These are phyloP conservation scores for Rubroboletus pulcherrimus DNA, from an alignment of 768 basidiomycete genomes.

Conservation along the genomic window DNA sequence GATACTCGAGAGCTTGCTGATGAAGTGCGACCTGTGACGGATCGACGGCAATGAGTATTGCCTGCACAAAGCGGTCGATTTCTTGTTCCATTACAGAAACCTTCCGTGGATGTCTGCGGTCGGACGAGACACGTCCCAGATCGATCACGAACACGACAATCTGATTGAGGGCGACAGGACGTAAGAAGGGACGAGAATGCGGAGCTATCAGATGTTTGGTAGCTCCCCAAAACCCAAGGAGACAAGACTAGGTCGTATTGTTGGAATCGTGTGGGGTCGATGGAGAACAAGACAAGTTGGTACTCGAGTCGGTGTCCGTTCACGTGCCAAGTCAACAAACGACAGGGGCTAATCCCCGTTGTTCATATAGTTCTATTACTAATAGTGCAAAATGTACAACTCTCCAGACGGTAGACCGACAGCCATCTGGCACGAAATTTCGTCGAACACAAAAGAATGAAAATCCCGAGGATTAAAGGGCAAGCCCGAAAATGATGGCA, in stretches of 20 bases:
- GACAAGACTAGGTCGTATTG: not conserved
- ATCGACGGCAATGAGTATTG: slow-evolving; percentile 86
- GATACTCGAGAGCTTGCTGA: slow-evolving; percentile 82
- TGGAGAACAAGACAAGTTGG: not conserved
- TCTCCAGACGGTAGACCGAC: slow-evolving; percentile 52
- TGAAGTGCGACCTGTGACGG: slow-evolving; percentile 67
- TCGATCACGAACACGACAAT: slow-evolving; percentile 11
- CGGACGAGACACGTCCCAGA: slow-evolving; percentile 16
- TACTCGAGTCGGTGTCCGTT: slow-evolving; percentile 16
- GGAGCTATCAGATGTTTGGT: slow-evolving; percentile 2
- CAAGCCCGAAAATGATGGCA: slow-evolving; percentile 45
- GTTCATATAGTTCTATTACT: not conserved
- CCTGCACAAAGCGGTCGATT: slow-evolving; percentile 74
- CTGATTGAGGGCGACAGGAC: not conserved
- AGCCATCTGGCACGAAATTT: slow-evolving; percentile 49
- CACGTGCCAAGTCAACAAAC: slow-evolving; percentile 20
- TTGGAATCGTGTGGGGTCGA: not conserved
- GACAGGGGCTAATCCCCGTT: slow-evolving; percentile 17
- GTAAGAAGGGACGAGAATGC: not conserved
- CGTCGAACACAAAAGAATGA: slow-evolving; percentile 51
- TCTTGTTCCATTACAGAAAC: slow-evolving; percentile 61
- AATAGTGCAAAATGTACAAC: slow-evolving; percentile 44
- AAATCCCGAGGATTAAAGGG: slow-evolving; percentile 49
- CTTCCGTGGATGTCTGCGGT: slow-evolving; percentile 12
- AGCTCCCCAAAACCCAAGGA: not conserved